Conservation (phyloP, 192 early-diverging fungal species). For the Linnemannia elongata region DNA sequence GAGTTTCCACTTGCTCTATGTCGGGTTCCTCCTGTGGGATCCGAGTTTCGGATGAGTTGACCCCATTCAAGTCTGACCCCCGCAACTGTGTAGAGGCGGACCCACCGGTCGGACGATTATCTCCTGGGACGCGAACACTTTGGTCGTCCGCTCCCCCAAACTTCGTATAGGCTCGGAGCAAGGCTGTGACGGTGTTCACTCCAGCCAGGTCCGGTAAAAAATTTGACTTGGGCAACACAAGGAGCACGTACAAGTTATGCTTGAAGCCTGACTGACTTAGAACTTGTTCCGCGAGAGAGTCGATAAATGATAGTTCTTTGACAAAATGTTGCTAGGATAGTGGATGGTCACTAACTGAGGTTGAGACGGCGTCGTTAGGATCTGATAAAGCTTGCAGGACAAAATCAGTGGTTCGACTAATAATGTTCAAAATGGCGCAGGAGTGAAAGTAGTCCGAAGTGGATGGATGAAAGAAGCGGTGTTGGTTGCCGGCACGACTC, state of each 20-base stretch:
- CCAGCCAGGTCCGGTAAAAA: neutral
- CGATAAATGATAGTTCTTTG: neutral
- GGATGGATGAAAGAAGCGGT: neutral
- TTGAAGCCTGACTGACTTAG: neutral
- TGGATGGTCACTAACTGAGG: neutral
- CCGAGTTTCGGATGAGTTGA: no score
- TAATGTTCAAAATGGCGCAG: neutral
- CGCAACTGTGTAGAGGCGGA: no score
- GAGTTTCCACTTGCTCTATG: no score
- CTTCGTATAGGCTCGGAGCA: neutral
- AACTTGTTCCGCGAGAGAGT: neutral
- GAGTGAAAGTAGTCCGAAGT: neutral
- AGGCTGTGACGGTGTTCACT: neutral
- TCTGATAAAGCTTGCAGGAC: neutral
- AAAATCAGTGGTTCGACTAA: neutral
- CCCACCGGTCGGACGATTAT: neutral
- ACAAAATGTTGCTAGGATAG: neutral
- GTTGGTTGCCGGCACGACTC: neutral
- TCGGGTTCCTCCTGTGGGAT: no score
- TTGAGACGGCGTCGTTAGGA: neutral
- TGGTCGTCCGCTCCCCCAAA: neutral
- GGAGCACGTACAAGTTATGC: neutral
- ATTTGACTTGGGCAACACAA: neutral
- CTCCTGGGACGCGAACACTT: neutral
- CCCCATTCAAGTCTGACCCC: no score